Evolutionary conservation across 352 stramenopile species (phyloP).

Genomic region (Phytophthora citricola): DNA sequence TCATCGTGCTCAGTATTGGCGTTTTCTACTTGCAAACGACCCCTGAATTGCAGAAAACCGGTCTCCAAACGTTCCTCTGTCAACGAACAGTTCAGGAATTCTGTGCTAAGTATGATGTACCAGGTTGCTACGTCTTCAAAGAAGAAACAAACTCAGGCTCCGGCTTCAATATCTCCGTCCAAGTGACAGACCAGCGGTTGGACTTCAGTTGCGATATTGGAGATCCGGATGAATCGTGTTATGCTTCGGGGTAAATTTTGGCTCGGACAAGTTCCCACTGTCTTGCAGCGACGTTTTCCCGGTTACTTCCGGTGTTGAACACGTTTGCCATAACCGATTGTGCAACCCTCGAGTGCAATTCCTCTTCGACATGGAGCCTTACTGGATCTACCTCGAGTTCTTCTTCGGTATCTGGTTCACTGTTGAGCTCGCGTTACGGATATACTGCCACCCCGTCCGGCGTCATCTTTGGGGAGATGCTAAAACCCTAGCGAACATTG

Average conservation of each 20-base stretch:
- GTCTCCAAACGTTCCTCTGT: slow-evolving; percentile 46
- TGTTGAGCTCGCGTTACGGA: slow-evolving; percentile 39
- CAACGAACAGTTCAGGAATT: slow-evolving; percentile 48
- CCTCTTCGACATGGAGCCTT: slow-evolving; percentile 56
- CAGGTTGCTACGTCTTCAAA: slow-evolving; percentile 48
- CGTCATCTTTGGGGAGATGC: slow-evolving; percentile 38
- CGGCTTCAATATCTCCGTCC: slow-evolving; percentile 7
- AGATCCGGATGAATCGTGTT: slow-evolving; percentile 30
- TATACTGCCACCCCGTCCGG: slow-evolving; percentile 36
- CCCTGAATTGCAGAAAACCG: slow-evolving; percentile 56
- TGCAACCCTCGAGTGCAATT: slow-evolving; percentile 47
- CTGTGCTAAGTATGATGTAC: slow-evolving; percentile 35
- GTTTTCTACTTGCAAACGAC: slow-evolving; percentile 69
- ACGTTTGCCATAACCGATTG: slow-evolving; percentile 53
- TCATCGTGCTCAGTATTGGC: slow-evolving; percentile 51
- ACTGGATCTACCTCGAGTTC: slow-evolving; percentile 61
- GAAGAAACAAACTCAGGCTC: slow-evolving; percentile 11
- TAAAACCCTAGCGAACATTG: slow-evolving; percentile 24
- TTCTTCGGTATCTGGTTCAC: slow-evolving; percentile 55
- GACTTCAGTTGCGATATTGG: slow-evolving; percentile 38
- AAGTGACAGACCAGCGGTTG: slow-evolving; percentile 26
- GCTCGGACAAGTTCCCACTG: slow-evolving; percentile 30
- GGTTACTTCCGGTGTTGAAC: slow-evolving; percentile 6
- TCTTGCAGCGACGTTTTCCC: slow-evolving; percentile 39
- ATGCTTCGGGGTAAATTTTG: slow-evolving; percentile 42